Evolutionary conservation across 768 basidiomycete genomes (phyloP), one percentile per base, ranked within the genome.

Genomic region (Austroboletus festivus): DNA sequence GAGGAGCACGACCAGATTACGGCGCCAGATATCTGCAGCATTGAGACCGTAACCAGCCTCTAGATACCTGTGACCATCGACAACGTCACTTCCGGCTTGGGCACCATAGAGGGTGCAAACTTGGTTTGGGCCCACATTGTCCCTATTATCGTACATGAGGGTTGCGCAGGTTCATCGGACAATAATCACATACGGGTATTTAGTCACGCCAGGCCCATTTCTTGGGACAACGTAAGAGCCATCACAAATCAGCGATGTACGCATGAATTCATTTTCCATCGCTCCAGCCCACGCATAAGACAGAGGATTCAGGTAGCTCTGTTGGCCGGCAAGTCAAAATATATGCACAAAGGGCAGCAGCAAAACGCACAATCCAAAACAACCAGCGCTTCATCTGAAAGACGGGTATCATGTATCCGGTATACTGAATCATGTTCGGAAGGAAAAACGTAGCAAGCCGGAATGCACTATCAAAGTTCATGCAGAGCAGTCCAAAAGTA

Each of bases 211-310:
- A 2, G 71, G 69, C 12, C 71, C 73, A 58, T 87, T 87, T 38
- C 85, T 74, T 3, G 89, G 89, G 18, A 85, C 71, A 31, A 91
- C 66, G 47, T 75, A 80, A 38, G 64, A 69, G 18, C 86, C 87
- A 56, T 85, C 81, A 57, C 88, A 91, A 10, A 69, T 70, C 38
- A 89, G 60, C 18, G 76, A 64, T 30, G 82, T 80, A 16, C 81
- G 79, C 73, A 74, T 79, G 67, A 93, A 92, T 64, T 95, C 92
- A 64, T 93, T 93, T 67, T 86, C 82, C 83, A 94, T 86, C 31
- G 78, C 71, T 3, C 80, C 82, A 55, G 86, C 80, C 77, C 87
- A 93, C 0, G 81, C 82, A 21, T 89, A 92, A 1, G 79, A 68
- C 43, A 93, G 67, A 0, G 92, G 92, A 58, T 93, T 85, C 51